Conservation (phyloP, 73 alveolate species). For the Symbiodinium natans region DNA sequence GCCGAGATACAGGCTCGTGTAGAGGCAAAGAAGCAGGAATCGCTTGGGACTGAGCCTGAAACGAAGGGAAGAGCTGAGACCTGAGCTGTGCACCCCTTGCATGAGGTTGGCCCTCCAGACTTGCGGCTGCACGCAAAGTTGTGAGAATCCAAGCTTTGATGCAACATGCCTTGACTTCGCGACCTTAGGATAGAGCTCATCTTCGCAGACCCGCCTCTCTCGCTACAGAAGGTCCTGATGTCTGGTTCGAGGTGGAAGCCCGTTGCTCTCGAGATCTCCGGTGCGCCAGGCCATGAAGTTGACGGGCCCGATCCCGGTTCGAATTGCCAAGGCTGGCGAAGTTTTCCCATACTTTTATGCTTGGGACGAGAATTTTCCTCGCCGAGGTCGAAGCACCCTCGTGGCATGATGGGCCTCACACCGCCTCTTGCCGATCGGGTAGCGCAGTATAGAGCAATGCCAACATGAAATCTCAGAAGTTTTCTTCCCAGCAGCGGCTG, state of each 20-base stretch:
- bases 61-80: neutral
- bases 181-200: conserved; percentile 31
- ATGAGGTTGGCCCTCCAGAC: conserved; percentile 46
- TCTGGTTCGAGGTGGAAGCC: neutral
- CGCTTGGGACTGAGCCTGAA: neutral
- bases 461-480: too few species aligned
- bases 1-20: conserved; percentile 6
- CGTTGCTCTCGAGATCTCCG: neutral
- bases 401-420: neutral
- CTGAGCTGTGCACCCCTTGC: neutral
- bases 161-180: neutral
- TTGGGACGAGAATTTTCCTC: neutral
- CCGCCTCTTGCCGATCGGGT: neutral
- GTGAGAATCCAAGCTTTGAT: too few species aligned
- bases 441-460: too few species aligned
- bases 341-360: neutral
- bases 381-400: neutral
- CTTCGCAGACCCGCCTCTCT: conserved; percentile 25
- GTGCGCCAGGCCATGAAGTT: conserved; percentile 11
- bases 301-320: neutral
- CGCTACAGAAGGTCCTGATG: neutral
- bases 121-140: neutral
- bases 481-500: too few species aligned
- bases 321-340: conserved; percentile 33
- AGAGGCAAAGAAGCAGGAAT: conserved; percentile 30